Evolutionary conservation across 1,139 yeast genomes (phyloP).

Genomic region (Hyphopichia wangnamkhiaoensis): DNA sequence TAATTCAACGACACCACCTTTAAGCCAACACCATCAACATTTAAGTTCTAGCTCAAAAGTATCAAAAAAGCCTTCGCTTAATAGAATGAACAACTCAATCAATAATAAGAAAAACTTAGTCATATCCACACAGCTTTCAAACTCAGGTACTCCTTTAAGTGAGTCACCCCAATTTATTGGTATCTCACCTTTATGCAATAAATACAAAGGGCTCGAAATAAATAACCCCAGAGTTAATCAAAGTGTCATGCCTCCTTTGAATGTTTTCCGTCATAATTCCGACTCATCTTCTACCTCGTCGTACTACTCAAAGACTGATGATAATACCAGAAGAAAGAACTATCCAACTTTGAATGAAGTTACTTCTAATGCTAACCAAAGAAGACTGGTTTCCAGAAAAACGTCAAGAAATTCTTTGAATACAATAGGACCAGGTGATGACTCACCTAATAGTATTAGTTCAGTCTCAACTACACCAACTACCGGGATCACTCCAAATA

Average conservation of each 20-base stretch:
- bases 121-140: slow-evolving; percentile 18
- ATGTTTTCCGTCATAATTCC: slow-evolving; percentile 29
- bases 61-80: slow-evolving; percentile 22
- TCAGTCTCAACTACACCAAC: slow-evolving; percentile 5
- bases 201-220: slow-evolving; percentile 20
- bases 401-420: slow-evolving; percentile 3
- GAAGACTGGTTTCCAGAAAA: slow-evolving; percentile 13
- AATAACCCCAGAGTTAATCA: slow-evolving; percentile 1
- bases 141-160: slow-evolving; percentile 12
- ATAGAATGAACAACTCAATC: slow-evolving; percentile 16
- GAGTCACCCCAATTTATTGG: slow-evolving; percentile 17
- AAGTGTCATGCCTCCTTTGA: slow-evolving; percentile 19
- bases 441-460: neutral
- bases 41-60: slow-evolving; percentile 15
- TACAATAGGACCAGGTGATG: neutral
- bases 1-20: slow-evolving; percentile 4
- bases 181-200: slow-evolving; percentile 21
- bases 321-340: slow-evolving; percentile 16
- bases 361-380: slow-evolving; percentile 8
- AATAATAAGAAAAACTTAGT: slow-evolving; percentile 19
- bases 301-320: slow-evolving; percentile 13
- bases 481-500: slow-evolving; percentile 4
- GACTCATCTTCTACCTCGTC: slow-evolving; percentile 19
- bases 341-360: slow-evolving; percentile 17
- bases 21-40: slow-evolving; percentile 15